Conservation (phyloP, 2,329 filamentous ascomycete genomes). For the Aspergillus sp. region DNA sequence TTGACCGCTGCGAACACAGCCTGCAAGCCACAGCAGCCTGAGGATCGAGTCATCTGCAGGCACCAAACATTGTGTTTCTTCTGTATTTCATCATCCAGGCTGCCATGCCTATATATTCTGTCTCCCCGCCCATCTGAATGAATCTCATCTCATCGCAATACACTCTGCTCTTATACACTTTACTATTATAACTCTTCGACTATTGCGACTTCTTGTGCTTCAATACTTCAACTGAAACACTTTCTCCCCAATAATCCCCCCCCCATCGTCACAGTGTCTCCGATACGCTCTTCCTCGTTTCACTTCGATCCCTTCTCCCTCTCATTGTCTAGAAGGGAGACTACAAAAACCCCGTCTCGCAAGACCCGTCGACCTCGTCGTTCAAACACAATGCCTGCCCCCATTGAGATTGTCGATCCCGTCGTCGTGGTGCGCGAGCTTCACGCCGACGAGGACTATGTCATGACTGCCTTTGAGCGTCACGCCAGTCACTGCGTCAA, state of each 20-base stretch:
- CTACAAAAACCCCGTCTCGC: conserved; percentile 9
- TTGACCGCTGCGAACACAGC: too few relatives aligned
- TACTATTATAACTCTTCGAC: too few relatives aligned
- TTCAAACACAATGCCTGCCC: conserved; percentile 26
- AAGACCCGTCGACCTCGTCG: conserved; percentile 15
- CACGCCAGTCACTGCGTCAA: conserved; percentile 30
- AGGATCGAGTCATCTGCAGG: too few relatives aligned
- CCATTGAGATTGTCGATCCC: conserved; percentile 19
- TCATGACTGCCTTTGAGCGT: conserved; percentile 32
- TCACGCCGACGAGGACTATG: conserved; percentile 31
- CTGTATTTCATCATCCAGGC: too few relatives aligned
- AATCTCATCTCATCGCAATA: too few relatives aligned
- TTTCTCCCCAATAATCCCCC: too few relatives aligned
- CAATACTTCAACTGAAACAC: not conserved
- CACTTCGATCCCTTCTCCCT: conserved; percentile 14
- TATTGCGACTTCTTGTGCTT: not conserved
- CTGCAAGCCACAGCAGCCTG: too few relatives aligned
- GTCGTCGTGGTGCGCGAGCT: conserved; percentile 29
- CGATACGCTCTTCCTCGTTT: conserved; percentile 18
- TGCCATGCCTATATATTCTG: too few relatives aligned
- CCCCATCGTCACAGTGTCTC: conserved; percentile 26
- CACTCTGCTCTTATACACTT: too few relatives aligned
- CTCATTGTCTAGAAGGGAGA: conserved; percentile 13
- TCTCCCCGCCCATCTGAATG: too few relatives aligned
- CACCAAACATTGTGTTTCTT: too few relatives aligned